Evolutionary conservation across 176 grass and related monocot species (phyloP).

Genomic region (Chrysopogon serrulatus): DNA sequence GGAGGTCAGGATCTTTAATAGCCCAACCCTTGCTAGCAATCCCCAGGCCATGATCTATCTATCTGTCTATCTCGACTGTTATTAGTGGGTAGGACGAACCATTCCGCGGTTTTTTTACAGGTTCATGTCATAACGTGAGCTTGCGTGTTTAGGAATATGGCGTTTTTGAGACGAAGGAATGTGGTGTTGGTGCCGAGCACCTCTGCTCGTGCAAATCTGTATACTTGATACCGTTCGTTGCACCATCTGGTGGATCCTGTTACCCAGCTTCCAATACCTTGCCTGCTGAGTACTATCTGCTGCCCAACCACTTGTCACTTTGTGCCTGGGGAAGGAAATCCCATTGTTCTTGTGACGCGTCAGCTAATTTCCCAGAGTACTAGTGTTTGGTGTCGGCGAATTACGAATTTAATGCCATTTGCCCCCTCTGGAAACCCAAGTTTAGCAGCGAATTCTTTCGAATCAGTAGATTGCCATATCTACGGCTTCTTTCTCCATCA

Average conservation of each 20-base stretch:
- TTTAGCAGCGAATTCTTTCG: background rate
- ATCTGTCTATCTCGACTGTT: background rate
- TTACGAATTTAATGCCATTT: background rate
- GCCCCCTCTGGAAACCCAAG: background rate
- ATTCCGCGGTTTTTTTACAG: background rate
- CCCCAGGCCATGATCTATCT: background rate
- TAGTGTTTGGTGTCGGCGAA: background rate
- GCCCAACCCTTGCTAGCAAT: background rate
- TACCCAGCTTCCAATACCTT: background rate
- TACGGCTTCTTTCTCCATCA: background rate
- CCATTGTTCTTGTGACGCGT: background rate
- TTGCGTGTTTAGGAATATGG: background rate
- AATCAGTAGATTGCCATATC: background rate
- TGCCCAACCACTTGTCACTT: background rate
- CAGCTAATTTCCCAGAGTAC: background rate
- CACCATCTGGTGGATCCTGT: background rate
- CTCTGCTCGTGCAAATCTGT: background rate
- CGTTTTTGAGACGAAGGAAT: background rate
- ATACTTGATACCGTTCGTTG: background rate
- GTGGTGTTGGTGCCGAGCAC: background rate
- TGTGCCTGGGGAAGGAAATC: background rate
- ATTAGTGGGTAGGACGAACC: background rate
- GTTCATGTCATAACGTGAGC: background rate
- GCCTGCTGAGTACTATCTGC: background rate
- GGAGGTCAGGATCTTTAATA: constrained; percentile 14